Conservation (phyloP, 2,329 filamentous ascomycete species). For the Fusarium globosum region DNA sequence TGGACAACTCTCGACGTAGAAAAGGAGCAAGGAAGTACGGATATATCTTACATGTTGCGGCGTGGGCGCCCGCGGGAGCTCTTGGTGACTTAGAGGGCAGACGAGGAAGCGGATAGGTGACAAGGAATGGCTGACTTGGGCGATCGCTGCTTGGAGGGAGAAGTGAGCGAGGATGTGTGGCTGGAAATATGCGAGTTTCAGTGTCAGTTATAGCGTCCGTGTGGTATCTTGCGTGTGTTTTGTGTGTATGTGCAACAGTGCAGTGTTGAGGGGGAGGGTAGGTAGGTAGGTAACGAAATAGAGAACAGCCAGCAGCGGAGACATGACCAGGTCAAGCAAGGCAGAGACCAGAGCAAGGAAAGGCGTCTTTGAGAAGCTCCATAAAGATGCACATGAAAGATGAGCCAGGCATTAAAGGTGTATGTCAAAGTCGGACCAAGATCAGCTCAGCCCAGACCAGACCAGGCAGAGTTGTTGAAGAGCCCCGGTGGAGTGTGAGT, state of each 20-base stretch:
- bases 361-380: constrained; percentile 23
- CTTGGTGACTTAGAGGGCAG: constrained; percentile 35
- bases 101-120: constrained; percentile 16
- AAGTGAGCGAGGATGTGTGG: constrained; percentile 31
- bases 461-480: constrained; percentile 8
- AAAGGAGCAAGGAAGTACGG: constrained; percentile 7
- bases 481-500: constrained; percentile 30
- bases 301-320: constrained; percentile 9
- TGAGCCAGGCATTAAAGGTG: constrained; percentile 23
- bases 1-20: constrained; percentile 7
- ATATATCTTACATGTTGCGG: constrained; percentile 51
- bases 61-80: constrained; percentile 41
- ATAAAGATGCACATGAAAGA: constrained; percentile 10
- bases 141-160: constrained; percentile 13
- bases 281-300: constrained; percentile 29
- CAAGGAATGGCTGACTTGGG: constrained; percentile 13
- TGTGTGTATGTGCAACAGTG: constrained; percentile 31
- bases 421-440: constrained; percentile 28
- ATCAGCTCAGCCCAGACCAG: constrained; percentile 28
- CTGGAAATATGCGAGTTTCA: constrained; percentile 38
- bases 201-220: constrained; percentile 38
- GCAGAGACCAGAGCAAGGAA: constrained; percentile 21
- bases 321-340: constrained; percentile 19
- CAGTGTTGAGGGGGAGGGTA: constrained; percentile 24
- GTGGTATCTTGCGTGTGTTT: constrained; percentile 33